Conservation (phyloP, 192 early-diverging fungal species). For the Coemansia sp. region DNA sequence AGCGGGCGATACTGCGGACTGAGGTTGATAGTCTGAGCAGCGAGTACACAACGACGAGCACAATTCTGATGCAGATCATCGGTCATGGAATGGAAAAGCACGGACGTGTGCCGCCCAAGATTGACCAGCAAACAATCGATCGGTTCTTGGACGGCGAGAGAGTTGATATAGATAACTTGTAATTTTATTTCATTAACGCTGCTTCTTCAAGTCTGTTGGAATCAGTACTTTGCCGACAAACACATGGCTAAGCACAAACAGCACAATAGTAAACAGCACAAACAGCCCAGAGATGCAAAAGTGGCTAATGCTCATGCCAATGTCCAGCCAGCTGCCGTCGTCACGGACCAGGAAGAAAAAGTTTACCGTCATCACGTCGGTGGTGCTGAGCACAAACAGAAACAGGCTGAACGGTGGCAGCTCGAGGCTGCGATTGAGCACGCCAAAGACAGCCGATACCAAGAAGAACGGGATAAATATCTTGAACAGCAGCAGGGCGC, state of each 20-base stretch:
- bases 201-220: constrained; percentile 28
- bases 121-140: constrained; percentile 33
- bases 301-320: constrained; percentile 94
- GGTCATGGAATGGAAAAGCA: constrained; percentile 31
- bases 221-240: constrained; percentile 56
- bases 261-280: constrained; percentile 85
- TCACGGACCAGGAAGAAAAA: constrained; percentile 95
- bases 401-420: constrained; percentile 87
- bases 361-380: constrained; percentile 92
- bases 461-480: constrained; percentile 94
- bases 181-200: constrained; percentile 17
- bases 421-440: constrained; percentile 72
- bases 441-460: constrained; percentile 77
- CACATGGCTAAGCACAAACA: constrained; percentile 77
- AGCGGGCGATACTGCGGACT: constrained; percentile 20
- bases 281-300: constrained; percentile 92
- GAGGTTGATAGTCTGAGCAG: constrained; percentile 28
- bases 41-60: constrained; percentile 27
- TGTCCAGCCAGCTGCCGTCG: constrained; percentile 93
- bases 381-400: constrained; percentile 80
- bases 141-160: constrained; percentile 26
- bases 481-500: constrained; percentile 79
- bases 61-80: constrained; percentile 42
- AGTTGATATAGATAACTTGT: constrained; percentile 6
- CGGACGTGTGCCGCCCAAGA: constrained; percentile 19